These are phyloP conservation scores for Stachybotrys chartarum DNA, from an alignment of 2,329 filamentous ascomycete genomes.

Conservation along the genomic window DNA sequence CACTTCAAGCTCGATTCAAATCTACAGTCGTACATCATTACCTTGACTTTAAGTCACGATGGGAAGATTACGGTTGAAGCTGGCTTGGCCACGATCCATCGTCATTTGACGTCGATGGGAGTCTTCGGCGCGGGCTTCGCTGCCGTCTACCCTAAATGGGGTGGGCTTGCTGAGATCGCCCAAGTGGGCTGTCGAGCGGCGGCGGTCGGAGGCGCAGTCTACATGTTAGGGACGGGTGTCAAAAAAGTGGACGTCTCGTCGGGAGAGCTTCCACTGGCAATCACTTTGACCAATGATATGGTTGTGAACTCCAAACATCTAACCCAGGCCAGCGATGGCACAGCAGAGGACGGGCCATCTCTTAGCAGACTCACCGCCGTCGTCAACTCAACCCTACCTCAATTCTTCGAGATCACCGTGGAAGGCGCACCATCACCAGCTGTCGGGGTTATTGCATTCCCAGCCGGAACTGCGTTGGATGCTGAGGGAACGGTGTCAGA, in stretches of 20 bases:
- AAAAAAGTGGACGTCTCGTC: conserved; percentile 19
- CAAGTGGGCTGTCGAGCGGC: conserved; percentile 87
- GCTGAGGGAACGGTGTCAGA: conserved; percentile 24
- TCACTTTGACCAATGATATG: conserved; percentile 51
- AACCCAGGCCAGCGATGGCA: conserved; percentile 34
- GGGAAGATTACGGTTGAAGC: conserved; percentile 53
- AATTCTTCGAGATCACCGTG: conserved; percentile 61
- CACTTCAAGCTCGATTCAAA: conserved; percentile 62
- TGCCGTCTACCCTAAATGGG: conserved; percentile 88
- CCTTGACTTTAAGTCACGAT: conserved; percentile 69
- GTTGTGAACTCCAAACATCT: conserved; percentile 48
- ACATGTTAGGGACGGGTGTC: conserved; percentile 73
- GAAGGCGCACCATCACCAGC: conserved; percentile 74
- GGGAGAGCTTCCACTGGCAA: conserved; percentile 23
- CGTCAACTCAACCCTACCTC: conserved; percentile 55
- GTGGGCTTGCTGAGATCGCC: conserved; percentile 77
- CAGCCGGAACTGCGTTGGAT: conserved; percentile 38
- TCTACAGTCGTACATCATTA: conserved; percentile 53
- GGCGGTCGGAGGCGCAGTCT: conserved; percentile 85
- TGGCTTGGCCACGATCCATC: conserved; percentile 66
- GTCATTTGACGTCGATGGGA: conserved; percentile 80
- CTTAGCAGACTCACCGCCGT: conserved; percentile 61
- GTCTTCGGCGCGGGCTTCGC: conserved; percentile 84
- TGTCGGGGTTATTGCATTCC: conserved; percentile 63
- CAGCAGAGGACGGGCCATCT: conserved; percentile 17